Evolutionary conservation across 192 early-diverging fungal genomes (phyloP).

Genomic region (Geranomyces michiganensis): DNA sequence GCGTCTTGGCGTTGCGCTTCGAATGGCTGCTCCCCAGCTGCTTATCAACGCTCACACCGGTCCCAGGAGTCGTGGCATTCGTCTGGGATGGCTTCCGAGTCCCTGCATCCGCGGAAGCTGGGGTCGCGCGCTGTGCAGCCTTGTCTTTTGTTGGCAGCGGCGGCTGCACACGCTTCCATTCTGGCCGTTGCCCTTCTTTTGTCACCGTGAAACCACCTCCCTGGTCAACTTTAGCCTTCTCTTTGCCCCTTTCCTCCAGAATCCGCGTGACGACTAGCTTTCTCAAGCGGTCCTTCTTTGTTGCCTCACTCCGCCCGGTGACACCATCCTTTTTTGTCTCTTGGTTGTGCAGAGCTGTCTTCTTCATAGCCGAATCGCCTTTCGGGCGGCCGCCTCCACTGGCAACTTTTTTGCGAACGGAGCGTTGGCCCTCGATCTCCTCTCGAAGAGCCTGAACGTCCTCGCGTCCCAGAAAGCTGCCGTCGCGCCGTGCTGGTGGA

Average conservation of each 20-base stretch:
- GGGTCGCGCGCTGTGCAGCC: no score
- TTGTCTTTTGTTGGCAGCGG: no score
- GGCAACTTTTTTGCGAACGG: no score
- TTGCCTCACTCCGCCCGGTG: not conserved
- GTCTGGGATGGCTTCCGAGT: no score
- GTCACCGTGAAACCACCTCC: not conserved
- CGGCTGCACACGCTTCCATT: conserved; percentile 2
- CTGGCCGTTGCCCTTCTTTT: not conserved
- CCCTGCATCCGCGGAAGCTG: no score
- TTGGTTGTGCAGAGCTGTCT: no score
- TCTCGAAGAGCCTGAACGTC: conserved; percentile 1
- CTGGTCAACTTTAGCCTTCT: not conserved
- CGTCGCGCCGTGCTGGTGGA: not conserved
- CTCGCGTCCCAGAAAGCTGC: conserved; percentile 4
- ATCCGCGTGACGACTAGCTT: not conserved
- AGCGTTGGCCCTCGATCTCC: not conserved
- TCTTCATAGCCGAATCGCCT: no score
- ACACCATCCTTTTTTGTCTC: not conserved
- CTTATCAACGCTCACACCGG: no score
- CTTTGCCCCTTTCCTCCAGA: not conserved
- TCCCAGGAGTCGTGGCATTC: no score
- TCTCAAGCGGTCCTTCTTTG: conserved; percentile 4
- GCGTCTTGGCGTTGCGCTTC: no score
- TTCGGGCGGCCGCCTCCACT: no score
- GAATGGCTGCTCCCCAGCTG: no score